phyloP scores from a whole-genome alignment of 73 alveolate genomes.

The Paramecium caudatum region DNA sequence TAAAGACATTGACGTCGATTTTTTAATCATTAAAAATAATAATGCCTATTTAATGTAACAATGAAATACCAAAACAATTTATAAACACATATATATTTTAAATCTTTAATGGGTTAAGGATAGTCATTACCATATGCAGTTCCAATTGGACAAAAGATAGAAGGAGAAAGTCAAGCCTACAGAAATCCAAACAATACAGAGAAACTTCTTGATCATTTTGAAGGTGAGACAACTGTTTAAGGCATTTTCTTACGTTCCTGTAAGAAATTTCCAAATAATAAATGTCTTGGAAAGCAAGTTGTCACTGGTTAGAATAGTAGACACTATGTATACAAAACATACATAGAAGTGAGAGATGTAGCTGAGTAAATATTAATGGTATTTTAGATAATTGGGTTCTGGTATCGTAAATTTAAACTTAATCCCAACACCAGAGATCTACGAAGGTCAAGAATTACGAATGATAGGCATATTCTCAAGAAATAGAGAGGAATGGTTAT shows the following conservation, averaged over 20 bases:
- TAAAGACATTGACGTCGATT: neutral
- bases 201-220: slow-evolving; percentile 6
- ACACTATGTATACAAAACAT: slow-evolving; percentile 41
- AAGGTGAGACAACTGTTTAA: slow-evolving; percentile 55
- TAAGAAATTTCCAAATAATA: slow-evolving; percentile 19
- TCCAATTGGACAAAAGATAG: slow-evolving; percentile 81
- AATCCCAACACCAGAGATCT: slow-evolving; percentile 52
- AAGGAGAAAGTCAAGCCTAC: slow-evolving; percentile 84
- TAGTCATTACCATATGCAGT: slow-evolving; percentile 79
- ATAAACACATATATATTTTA: neutral
- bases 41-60: neutral
- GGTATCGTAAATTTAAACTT: slow-evolving; percentile 46
- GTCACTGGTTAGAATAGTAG: slow-evolving; percentile 20
- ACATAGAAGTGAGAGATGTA: slow-evolving; percentile 2
- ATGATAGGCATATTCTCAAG: slow-evolving; percentile 91
- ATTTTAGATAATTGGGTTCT: slow-evolving; percentile 35
- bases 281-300: slow-evolving; percentile 12
- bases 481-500: slow-evolving; percentile 93
- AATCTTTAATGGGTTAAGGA: slow-evolving; percentile 46
- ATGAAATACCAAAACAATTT: neutral
- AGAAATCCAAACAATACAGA: slow-evolving; percentile 81
- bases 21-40: neutral
- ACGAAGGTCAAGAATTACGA: slow-evolving; percentile 62
- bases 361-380: slow-evolving; percentile 17
- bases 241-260: slow-evolving; percentile 36